Base-by-base conservation (phyloP, 495 filamentous ascomycete genomes). In the Aspergillus nidulans region DNA sequence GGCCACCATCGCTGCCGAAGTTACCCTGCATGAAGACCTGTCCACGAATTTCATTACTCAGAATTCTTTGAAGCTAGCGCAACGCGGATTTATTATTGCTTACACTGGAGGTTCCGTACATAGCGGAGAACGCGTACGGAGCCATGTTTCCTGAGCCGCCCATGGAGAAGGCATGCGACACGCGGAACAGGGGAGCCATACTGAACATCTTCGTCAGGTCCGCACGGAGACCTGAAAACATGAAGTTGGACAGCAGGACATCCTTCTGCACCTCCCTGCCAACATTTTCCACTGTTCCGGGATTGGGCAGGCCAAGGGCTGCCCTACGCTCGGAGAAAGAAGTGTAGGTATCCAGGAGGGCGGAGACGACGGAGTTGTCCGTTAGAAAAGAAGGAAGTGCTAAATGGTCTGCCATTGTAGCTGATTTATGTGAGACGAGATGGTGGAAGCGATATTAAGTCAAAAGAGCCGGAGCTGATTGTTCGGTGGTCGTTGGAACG, bases 11-110 rank as follows among this genome's bases (percentile, higher is more conserved):
- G 63, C 91, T 96, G 69, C 96, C 95, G 68, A 97, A 69, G 68
- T 87, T 96, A 53, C 89, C 94, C 84, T 99, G 95, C 68, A 95
- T 82, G 72, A 97, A 96, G 39, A 95, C 78, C 94, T 97, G 57
- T 66, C 55, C 36, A 4, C 4, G 9, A n/a, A 49, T 56, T 16
- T 10, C 30, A 24, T 47, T 24, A 16, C 2, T 54, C 36, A 54
- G 43, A 19, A 47, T 40, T 16, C 1, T 20, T 15, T 23, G n/a
- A n/a, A n/a, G n/a, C n/a, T 24, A 4, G 6, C 28, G 16, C 25
- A 46, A 21, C 21, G 1, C 8, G 6, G 21, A 3, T 18, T 16
- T 45, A n/a, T 25, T 21, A 12, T 39, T 5, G 79, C 88, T 69
- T 75, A 97, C 92, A 79, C 88, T 94, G 65, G 85, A 84, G 61